Conservation (phyloP, 345 rosid species). For the Excoecaria agallocha region DNA sequence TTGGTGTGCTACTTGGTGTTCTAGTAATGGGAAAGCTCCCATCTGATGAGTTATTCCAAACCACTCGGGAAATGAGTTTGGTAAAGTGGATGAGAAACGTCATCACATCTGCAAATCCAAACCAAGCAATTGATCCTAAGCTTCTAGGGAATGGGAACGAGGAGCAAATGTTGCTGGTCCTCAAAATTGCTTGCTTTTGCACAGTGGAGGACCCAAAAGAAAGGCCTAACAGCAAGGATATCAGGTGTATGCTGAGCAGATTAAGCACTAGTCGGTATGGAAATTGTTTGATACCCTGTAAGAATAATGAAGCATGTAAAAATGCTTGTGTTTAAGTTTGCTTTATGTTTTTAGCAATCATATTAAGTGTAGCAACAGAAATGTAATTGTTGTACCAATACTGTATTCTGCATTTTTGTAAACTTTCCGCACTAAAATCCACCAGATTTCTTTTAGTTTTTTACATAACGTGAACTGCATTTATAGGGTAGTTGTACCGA, state of each 20-base stretch:
- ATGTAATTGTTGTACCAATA: background rate
- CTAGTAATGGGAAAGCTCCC: slow-evolving; percentile 82
- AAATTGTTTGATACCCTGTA: background rate
- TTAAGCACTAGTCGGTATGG: slow-evolving; percentile 28
- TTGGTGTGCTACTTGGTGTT: slow-evolving; percentile 73
- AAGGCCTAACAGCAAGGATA: slow-evolving; percentile 86
- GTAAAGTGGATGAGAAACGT: slow-evolving; percentile 77
- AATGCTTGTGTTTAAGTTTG: no score
- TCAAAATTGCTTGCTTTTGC: slow-evolving; percentile 83
- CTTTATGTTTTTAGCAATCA: background rate
- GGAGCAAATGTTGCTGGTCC: slow-evolving; percentile 74
- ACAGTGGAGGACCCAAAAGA: slow-evolving; percentile 74
- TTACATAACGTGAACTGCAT: background rate
- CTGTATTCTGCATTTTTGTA: background rate
- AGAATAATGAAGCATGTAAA: slow-evolving; percentile 16
- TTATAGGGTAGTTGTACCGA: background rate
- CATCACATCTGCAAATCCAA: slow-evolving; percentile 62
- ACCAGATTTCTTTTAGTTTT: background rate
- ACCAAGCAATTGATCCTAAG: slow-evolving; percentile 57
- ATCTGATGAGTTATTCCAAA: slow-evolving; percentile 78
- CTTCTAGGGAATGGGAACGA: slow-evolving; percentile 57
- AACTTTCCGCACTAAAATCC: no score
- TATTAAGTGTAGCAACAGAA: background rate
- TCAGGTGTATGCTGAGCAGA: slow-evolving; percentile 67
- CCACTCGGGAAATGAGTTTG: slow-evolving; percentile 61